These are phyloP conservation scores for Solanum rostratum DNA, from an alignment of 257 asterid genomes.

Conservation along the genomic window DNA sequence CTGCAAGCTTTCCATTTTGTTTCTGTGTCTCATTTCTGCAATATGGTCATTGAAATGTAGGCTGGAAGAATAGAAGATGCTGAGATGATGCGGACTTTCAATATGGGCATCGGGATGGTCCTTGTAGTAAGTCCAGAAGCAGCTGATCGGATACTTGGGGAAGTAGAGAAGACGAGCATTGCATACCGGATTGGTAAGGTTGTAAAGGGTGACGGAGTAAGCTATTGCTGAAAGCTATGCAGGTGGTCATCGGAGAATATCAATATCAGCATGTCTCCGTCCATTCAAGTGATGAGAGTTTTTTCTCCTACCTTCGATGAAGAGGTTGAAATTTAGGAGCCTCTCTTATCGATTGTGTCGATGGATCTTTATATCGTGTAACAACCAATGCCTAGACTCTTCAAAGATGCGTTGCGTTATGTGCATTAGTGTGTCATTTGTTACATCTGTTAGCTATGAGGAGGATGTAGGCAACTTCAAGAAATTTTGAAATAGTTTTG, in stretches of 20 bases:
- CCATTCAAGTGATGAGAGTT: not conserved
- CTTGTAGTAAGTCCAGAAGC: slow-evolving; percentile 63
- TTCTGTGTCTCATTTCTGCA: not conserved
- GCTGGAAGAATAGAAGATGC: slow-evolving; percentile 68
- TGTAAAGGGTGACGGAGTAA: slow-evolving; percentile 55
- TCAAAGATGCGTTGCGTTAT: not conserved
- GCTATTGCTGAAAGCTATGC: slow-evolving; percentile 14
- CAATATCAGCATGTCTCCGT: not conserved
- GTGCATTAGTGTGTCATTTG: not conserved
- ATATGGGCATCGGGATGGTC: slow-evolving; percentile 98
- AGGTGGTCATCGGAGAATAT: not conserved
- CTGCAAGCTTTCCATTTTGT: not conserved
- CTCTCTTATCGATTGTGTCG: not conserved
- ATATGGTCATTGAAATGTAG: slow-evolving; percentile 15
- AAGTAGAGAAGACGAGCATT: slow-evolving; percentile 7
- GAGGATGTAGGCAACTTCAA: not conserved
- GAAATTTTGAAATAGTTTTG: not conserved
- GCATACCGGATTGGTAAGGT: slow-evolving; percentile 57
- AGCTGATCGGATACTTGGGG: slow-evolving; percentile 42
- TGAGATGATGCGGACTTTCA: slow-evolving; percentile 84
- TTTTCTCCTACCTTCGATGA: not conserved
- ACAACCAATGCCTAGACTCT: not conserved
- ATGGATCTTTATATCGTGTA: not conserved
- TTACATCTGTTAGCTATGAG: not conserved
- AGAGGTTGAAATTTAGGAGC: not conserved